Conservation (phyloP, 176 grass and related monocot species). For the Cenchrus fungigraminus region DNA sequence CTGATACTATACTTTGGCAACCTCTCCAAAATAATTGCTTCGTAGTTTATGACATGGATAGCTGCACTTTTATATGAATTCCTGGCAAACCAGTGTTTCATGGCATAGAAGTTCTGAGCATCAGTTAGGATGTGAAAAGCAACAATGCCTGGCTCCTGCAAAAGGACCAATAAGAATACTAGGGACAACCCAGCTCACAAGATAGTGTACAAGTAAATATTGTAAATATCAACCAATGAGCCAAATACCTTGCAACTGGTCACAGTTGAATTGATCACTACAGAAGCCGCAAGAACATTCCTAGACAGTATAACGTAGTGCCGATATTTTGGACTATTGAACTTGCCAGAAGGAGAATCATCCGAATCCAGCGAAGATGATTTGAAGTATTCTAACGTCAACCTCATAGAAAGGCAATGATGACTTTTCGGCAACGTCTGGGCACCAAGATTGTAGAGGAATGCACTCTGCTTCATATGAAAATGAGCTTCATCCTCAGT, state of each 20-base stretch:
- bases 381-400: slow-evolving; percentile 93
- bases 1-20: slow-evolving; percentile 39
- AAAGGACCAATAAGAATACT: slow-evolving; percentile 35
- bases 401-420: slow-evolving; percentile 88
- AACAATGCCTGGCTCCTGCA: slow-evolving; percentile 72
- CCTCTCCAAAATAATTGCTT: slow-evolving; percentile 52
- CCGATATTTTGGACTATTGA: slow-evolving; percentile 50
- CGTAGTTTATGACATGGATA: slow-evolving; percentile 73
- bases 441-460: slow-evolving; percentile 83
- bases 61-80: slow-evolving; percentile 69
- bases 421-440: slow-evolving; percentile 88
- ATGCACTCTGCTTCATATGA: slow-evolving; percentile 91
- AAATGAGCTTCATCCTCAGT: slow-evolving; percentile 91
- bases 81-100: slow-evolving; percentile 87
- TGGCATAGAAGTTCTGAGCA: slow-evolving; percentile 77
- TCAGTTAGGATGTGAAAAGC: slow-evolving; percentile 92
- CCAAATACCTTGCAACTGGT: slow-evolving; percentile 75
- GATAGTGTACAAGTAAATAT: slow-evolving; percentile 19
- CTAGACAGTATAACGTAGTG: slow-evolving; percentile 88
- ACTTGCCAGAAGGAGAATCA: slow-evolving; percentile 48
- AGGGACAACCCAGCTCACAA: slow-evolving; percentile 30
- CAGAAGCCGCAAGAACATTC: slow-evolving; percentile 77
- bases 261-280: slow-evolving; percentile 86
- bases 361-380: slow-evolving; percentile 52
- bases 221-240: slow-evolving; percentile 23